Conservation (phyloP, 2,329 filamentous ascomycete species). For the Plectosphaerella cucumerina region DNA sequence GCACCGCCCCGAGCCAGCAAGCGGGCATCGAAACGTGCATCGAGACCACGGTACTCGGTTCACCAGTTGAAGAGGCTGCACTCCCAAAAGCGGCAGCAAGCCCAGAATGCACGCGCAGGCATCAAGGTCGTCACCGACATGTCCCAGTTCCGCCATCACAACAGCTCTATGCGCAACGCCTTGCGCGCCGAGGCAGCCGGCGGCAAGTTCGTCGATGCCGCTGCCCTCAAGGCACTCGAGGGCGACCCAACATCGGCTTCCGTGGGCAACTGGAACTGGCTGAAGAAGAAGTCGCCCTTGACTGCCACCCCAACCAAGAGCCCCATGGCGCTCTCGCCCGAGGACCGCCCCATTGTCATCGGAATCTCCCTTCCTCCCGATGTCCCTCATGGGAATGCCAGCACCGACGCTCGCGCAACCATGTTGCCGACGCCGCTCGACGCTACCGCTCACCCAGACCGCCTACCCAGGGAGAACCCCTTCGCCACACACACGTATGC, state of each 20-base stretch:
- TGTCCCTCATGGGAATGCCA: conserved; percentile 18
- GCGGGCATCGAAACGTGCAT: conserved; percentile 6
- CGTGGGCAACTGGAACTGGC: conserved; percentile 54
- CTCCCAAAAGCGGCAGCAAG: conserved; percentile 58
- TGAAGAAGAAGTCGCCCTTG: conserved; percentile 34
- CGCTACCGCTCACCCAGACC: conserved; percentile 9
- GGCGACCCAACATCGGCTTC: conserved; percentile 49
- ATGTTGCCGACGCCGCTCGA: conserved; percentile 35
- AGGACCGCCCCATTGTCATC: conserved; percentile 68
- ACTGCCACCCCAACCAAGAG: conserved; percentile 19
- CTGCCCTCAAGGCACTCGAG: conserved; percentile 55
- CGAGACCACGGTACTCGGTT: conserved; percentile 25
- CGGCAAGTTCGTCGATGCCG: conserved; percentile 53
- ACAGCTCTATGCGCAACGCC: conserved; percentile 28
- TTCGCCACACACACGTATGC: conserved; percentile 12
- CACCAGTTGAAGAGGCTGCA: conserved; percentile 43
- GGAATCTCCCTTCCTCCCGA: conserved; percentile 62
- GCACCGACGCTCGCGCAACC: neutral
- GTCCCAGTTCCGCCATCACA: conserved; percentile 43
- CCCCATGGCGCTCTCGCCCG: conserved; percentile 51
- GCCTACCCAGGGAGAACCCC: conserved; percentile 10
- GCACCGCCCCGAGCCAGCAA: conserved; percentile 8
- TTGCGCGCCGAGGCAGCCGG: conserved; percentile 21
- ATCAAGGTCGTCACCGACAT: conserved; percentile 70
- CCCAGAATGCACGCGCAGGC: conserved; percentile 56